Evolutionary conservation across 148 eudicot genomes (phyloP), one percentile per base, ranked within the genome.

Genomic region (Camellia japonica): DNA sequence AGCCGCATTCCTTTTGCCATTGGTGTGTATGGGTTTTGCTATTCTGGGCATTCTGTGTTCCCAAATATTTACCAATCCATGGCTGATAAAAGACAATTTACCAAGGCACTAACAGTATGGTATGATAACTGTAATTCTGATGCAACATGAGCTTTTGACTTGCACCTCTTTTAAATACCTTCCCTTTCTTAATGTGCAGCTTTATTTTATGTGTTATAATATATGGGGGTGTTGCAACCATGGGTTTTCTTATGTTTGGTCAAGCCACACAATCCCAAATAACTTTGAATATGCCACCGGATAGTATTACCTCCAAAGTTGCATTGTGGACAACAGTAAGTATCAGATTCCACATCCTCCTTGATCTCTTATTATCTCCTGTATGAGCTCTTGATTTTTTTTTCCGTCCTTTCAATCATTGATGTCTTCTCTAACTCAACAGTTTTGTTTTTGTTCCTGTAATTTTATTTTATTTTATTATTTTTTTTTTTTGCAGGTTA

Each of bases 41-140:
- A 87, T 73, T 89, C 98, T 0, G 98, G 98, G 41, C 98, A 91
- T 80, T 82, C 94, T 16, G 97, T 93, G 38, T 90, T 94, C 80
- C 98, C 98, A 42, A 94, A 94, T 80, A 93, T 94, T 41, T 94
- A 94, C 73, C 97, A 94, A 71, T 93, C 98, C 16, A 94, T 94
- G 98, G 95, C 95, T 52, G 90, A 94, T 84, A 94, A 93, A 79
- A 88, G 86, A 23, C 86, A 90, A 85, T 94, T 93, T 80, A 91
- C 87, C 16, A 84, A 80, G 58, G 98, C 98, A 70, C 20, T 93
- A 7, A 61, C 86, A 51, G 54, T 84, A 70, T 81, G 90, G 97
- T 94, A 84, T 10, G 38, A 30, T 2, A 54, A 7, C 44, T 54
- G 20, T 42, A n/a, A 3, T 12, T 69, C 38, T 68, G 41, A 66